Conservation (phyloP, 1,284 basidiomycete species). For the Inonotus hispidus region DNA sequence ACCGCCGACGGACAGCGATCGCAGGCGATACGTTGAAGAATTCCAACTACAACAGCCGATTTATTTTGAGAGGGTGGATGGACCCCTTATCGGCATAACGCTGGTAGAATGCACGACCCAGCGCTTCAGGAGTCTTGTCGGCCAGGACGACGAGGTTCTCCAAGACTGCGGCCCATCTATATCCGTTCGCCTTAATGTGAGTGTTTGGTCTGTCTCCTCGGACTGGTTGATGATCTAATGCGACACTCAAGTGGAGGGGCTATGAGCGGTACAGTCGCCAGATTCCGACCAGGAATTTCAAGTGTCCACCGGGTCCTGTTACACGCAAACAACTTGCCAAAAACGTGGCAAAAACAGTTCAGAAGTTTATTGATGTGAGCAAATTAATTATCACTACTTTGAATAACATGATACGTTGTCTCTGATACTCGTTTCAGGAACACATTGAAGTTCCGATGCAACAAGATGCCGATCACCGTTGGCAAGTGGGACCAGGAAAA, state of each 20-base stretch:
- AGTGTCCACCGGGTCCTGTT: slow-evolving; percentile 66
- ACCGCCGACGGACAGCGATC: slow-evolving; percentile 69
- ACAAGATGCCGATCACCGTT: slow-evolving; percentile 49
- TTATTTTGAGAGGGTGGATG: slow-evolving; percentile 44
- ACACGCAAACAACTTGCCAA: slow-evolving; percentile 62
- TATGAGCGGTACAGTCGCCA: slow-evolving; percentile 67
- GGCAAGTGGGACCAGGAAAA: slow-evolving; percentile 51
- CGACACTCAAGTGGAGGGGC: slow-evolving; percentile 57
- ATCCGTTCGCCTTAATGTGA: slow-evolving; percentile 65
- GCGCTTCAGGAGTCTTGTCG: slow-evolving; percentile 36
- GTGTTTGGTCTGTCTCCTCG: slow-evolving; percentile 17
- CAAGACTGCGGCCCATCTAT: slow-evolving; percentile 67
- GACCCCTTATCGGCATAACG: slow-evolving; percentile 45
- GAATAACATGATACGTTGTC: slow-evolving; percentile 15
- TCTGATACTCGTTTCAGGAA: slow-evolving; percentile 33
- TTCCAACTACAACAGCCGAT: slow-evolving; percentile 56
- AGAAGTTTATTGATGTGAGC: slow-evolving; percentile 48
- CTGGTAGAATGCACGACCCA: slow-evolving; percentile 47
- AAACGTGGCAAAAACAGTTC: slow-evolving; percentile 59
- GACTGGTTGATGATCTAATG: background rate
- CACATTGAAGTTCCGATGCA: slow-evolving; percentile 46
- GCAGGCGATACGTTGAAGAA: slow-evolving; percentile 66
- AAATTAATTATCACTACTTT: background rate
- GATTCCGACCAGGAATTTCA: slow-evolving; percentile 73
- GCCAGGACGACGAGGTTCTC: slow-evolving; percentile 60